Base-by-base conservation (phyloP, 257 asterid species). In the Solanum bulbocastanum region DNA sequence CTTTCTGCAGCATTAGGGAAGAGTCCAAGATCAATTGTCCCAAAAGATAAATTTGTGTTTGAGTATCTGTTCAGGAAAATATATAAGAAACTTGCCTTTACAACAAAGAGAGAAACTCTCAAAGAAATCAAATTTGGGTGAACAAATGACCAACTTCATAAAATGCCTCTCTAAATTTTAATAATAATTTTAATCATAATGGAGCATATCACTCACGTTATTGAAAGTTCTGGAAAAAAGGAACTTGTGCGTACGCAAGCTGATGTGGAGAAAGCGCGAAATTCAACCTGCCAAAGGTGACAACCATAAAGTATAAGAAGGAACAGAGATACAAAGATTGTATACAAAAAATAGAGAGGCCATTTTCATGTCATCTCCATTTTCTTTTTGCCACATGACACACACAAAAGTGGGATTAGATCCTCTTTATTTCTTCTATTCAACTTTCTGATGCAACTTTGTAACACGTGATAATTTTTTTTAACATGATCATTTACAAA, bases 1-100 rank as follows among this genome's bases (percentile, higher is more conserved):
- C 94, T 97, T 91, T 95, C 98, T 52, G 99, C 99, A 83, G 95
- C 98, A 92, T 97, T 97, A 60, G 99, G 99, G 90, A 97, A 96
- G 92, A 96, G 98, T 85, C 99, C 99, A 76, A 97, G 95, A 94
- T 97, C 98, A 91, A 97, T 94, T 39, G 90, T 91, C 89, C 95
- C 99, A 87, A 97, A 97, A 37, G 98, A 97, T 89, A 96, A 85
- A 86, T 91, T 92, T 90, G 94, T 91, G 92, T 91, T 95, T 65
- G 99, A 96, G 90, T 94, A 97, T 90, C 99, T 97, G 94, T 76
- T 83, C 20, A 85, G 72, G 30, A 75, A 89, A 89, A 89, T 49
- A 87, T 83, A 81, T 71, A 89, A 90, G 91, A 90, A 8, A 88
- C 87, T 83, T 60, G 78, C 69, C 35, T 10, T 18, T 82, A 39